Evolutionary conservation across 129 eudicot species (phyloP), one percentile per base, ranked within the genome.

Genomic region (Logfia minima): DNA sequence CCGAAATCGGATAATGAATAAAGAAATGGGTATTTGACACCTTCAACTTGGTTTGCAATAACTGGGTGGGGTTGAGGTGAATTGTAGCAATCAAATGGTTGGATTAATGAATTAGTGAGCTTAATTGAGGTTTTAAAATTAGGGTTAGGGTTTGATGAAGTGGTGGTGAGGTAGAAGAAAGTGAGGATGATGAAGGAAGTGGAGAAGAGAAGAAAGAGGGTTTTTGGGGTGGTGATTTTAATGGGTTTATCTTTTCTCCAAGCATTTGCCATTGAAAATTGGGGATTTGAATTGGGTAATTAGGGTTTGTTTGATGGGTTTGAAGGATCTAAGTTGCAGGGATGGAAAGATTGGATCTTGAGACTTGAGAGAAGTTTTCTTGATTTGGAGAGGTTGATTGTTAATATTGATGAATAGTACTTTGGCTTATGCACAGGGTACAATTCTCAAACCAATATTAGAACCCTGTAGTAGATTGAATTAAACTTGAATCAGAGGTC

Each of bases 1-100:
- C 99, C 99, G 69, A 87, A 81, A 69, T 95, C 97, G 2, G 99
- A 89, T 34, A 95, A 85, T n/a, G 99, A 84, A 73, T 62, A 91
- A 13, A 95, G 70, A 51, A 89, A 91, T 0, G 97, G 97, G 94
- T 81, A 80, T 39, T 89, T 85, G 29, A 95, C 76, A 1, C 92
- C 94, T 82, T 91, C 97, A 39, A 95, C 97, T 6, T 75, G 61
- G 84, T 87, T 87, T 71, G 97, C 99, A 22, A 95, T 86, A 0
- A 95, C 66, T 7, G 97, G 99, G 83, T 89, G 94, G 23, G 94
- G 81, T 81, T 91, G 99, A 16, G 92, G 99, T 29, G 94, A 78
- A 0, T 52, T 83, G 89, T 82, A 74, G 84, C 98, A 94, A 31
- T 94, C 85, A 58, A 86, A 94, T 8, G 97, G 98, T 28, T 75